Conservation (phyloP, 2,329 filamentous ascomycete genomes). For the Cercospora sojina region DNA sequence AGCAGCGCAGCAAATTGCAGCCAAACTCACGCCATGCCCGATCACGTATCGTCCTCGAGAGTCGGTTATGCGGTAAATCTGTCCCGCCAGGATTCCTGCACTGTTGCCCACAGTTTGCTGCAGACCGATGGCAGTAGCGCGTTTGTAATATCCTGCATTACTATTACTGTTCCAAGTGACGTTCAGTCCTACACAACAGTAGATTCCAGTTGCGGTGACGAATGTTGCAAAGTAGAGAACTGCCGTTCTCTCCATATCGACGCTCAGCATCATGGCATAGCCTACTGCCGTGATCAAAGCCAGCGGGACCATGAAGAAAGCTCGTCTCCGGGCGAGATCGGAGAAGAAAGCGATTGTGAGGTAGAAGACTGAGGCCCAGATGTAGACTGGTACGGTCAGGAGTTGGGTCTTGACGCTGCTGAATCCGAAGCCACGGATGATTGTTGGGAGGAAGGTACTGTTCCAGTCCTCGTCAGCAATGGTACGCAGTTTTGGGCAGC, state of each 20-base stretch:
- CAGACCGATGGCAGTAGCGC: slow-evolving; percentile 49
- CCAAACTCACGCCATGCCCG: slow-evolving; percentile 14
- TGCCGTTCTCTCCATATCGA: slow-evolving; percentile 14
- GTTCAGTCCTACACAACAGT: slow-evolving; percentile 44
- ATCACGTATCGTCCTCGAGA: slow-evolving; percentile 13
- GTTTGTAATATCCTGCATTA: slow-evolving; percentile 49
- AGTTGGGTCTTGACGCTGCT: slow-evolving; percentile 46
- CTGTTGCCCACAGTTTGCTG: slow-evolving; percentile 52
- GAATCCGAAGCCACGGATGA: slow-evolving; percentile 41
- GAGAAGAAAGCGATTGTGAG: slow-evolving; percentile 17
- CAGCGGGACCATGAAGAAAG: slow-evolving; percentile 15
- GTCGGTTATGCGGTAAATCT: slow-evolving; percentile 42
- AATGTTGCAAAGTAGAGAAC: slow-evolving; percentile 33
- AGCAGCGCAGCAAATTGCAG: slow-evolving; percentile 8
- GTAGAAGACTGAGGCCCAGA: slow-evolving; percentile 15
- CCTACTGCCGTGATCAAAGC: slow-evolving; percentile 10
- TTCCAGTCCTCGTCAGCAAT: background rate
- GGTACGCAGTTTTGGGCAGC: background rate
- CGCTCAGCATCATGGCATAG: slow-evolving; percentile 14
- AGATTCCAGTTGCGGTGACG: slow-evolving; percentile 31
- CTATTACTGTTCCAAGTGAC: slow-evolving; percentile 53
- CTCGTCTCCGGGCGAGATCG: slow-evolving; percentile 9
- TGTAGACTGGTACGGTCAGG: slow-evolving; percentile 44
- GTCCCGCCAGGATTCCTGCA: slow-evolving; percentile 50
- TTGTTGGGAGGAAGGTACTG: slow-evolving; percentile 32